Evolutionary conservation across 441 rosid genomes (phyloP).

Genomic region (Francoa sonchifolia): DNA sequence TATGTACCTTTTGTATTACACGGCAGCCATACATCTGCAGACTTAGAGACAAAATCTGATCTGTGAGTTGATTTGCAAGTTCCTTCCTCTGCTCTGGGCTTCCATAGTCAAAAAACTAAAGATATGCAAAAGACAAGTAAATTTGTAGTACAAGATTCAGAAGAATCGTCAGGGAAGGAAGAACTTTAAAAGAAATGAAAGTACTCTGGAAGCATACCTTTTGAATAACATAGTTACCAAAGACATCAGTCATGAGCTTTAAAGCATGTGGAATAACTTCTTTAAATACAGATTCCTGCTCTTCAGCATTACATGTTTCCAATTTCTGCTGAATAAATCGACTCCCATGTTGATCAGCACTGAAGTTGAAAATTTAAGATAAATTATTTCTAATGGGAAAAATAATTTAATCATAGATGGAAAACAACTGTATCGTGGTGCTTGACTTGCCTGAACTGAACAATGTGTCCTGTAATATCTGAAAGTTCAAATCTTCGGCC

Average conservation of each 20-base stretch:
- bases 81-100: constrained; percentile 46
- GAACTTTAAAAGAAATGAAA: background rate
- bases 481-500: constrained; percentile 56
- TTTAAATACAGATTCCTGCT: constrained; percentile 46
- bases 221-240: constrained; percentile 71
- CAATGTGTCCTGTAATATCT: constrained; percentile 55
- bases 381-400: constrained; percentile 11
- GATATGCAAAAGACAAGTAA: constrained; percentile 2
- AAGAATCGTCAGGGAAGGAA: background rate
- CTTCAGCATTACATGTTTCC: constrained; percentile 43
- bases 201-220: constrained; percentile 27
- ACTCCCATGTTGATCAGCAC: constrained; percentile 76
- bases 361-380: constrained; percentile 21
- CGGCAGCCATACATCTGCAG: constrained; percentile 85
- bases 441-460: constrained; percentile 50
- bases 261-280: constrained; percentile 59
- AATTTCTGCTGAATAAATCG: constrained; percentile 72
- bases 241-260: constrained; percentile 62
- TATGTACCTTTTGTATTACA: constrained; percentile 64
- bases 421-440: constrained; percentile 5
- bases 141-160: constrained; percentile 6
- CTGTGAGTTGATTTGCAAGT: constrained; percentile 54
- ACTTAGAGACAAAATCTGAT: constrained; percentile 53
- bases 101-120: constrained; percentile 66
- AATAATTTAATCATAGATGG: constrained; percentile 4